Evolutionary conservation across 2,329 filamentous ascomycete genomes (phyloP).

Genomic region (Claviceps sp.): DNA sequence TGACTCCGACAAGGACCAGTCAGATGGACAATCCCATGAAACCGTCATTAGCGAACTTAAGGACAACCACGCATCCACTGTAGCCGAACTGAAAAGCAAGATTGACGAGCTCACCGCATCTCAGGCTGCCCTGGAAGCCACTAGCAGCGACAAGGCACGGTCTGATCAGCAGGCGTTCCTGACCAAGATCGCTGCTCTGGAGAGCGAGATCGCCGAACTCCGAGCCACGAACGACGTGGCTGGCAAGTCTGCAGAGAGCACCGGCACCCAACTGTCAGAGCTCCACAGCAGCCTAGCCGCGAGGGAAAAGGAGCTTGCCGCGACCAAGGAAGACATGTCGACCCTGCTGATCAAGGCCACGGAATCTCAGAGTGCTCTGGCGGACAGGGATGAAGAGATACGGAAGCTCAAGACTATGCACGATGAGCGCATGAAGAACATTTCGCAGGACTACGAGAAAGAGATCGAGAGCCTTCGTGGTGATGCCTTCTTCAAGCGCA

Average conservation of each 20-base stretch:
- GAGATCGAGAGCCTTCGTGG: slow-evolving; percentile 51
- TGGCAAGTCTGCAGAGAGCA: slow-evolving; percentile 29
- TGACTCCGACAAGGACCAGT: slow-evolving; percentile 33
- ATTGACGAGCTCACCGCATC: slow-evolving; percentile 38
- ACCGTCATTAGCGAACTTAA: slow-evolving; percentile 37
- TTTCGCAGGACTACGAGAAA: slow-evolving; percentile 49
- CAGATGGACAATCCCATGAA: slow-evolving; percentile 32
- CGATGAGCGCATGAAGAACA: slow-evolving; percentile 41
- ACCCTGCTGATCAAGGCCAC: slow-evolving; percentile 37
- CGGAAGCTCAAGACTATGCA: slow-evolving; percentile 41
- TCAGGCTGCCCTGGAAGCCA: slow-evolving; percentile 30
- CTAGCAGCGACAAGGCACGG: slow-evolving; percentile 30
- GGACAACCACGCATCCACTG: slow-evolving; percentile 31
- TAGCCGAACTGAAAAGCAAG: slow-evolving; percentile 39
- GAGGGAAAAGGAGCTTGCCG: slow-evolving; percentile 32
- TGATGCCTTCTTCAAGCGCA: slow-evolving; percentile 50
- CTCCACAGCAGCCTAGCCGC: slow-evolving; percentile 27
- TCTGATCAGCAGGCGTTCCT: slow-evolving; percentile 30
- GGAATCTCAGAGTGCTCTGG: slow-evolving; percentile 30
- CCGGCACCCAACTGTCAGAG: slow-evolving; percentile 24
- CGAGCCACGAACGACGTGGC: slow-evolving; percentile 34
- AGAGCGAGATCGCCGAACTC: slow-evolving; percentile 37
- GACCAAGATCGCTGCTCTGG: slow-evolving; percentile 34
- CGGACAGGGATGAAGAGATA: slow-evolving; percentile 34
- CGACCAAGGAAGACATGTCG: slow-evolving; percentile 25